Percentiles rank a stretch among this genome's conserved stretches.
phyloP scores from a whole-genome alignment of 2,329 filamentous ascomycete species.

The Penicillium sp. region DNA sequence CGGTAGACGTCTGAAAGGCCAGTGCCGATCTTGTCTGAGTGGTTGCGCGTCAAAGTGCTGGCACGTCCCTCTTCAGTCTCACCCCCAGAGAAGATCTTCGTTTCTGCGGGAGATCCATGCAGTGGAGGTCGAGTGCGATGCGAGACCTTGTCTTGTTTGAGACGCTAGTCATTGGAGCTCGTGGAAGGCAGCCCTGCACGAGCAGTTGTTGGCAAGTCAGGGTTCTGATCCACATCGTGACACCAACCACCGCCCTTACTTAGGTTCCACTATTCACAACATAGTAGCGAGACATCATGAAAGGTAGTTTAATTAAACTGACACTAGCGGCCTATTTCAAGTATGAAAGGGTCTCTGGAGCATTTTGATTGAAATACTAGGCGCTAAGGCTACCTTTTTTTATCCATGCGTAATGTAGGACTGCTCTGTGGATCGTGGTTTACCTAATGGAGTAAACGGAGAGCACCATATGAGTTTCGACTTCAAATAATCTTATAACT shows the following conservation, averaged over 20 bases:
- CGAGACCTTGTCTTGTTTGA: constrained; percentile 9
- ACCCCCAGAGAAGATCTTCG: not conserved
- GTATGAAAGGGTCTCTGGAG: no score
- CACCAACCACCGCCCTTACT: not conserved
- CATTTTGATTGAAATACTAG: no score
- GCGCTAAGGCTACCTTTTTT: no score
- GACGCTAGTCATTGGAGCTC: constrained; percentile 3
- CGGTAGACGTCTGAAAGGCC: constrained; percentile 2
- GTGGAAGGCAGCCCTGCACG: constrained; percentile 5
- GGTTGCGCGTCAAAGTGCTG: not conserved
- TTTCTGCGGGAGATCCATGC: not conserved
- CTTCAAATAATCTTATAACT: no score
- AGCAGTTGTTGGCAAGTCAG: constrained; percentile 1
- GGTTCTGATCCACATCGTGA: not conserved
- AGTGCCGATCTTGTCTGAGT: constrained; percentile 10
- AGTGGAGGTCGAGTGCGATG: not conserved
- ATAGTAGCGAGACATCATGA: not conserved
- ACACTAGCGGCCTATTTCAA: not conserved
- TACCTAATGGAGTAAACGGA: no score
- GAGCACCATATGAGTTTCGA: no score
- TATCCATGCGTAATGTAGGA: no score
- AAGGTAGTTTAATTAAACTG: not conserved
- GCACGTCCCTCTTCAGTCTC: not conserved
- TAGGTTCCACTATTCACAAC: not conserved
- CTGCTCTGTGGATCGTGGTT: no score